A percentile compares a stretch with the other conserved stretches of the same genome.
These are phyloP conservation scores for Syzygium oleosum DNA, from an alignment of 345 rosid species.

Conservation along the genomic window DNA sequence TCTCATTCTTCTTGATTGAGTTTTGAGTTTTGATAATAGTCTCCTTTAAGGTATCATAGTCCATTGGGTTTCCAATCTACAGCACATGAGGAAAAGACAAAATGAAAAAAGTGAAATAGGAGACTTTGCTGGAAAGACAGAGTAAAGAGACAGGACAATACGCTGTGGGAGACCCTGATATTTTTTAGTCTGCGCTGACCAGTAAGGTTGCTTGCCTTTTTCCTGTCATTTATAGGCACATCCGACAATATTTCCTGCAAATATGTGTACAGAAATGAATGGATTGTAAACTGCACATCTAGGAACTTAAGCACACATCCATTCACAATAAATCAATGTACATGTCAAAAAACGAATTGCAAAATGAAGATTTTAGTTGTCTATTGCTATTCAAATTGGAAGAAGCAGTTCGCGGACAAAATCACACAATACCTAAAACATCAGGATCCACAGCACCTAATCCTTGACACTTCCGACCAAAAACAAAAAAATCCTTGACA, in stretches of 20 bases:
- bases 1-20: conserved; percentile 36
- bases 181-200: conserved; percentile 48
- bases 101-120: background rate
- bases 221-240: conserved; percentile 77
- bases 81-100: conserved; percentile 3
- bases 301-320: background rate
- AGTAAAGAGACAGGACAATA: conserved; percentile 14
- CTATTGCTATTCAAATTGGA: background rate
- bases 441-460: background rate
- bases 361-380: background rate
- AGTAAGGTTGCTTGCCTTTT: conserved; percentile 19
- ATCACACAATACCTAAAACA: background rate
- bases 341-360: background rate
- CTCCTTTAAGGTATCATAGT: conserved; percentile 64
- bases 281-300: background rate
- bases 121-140: background rate
- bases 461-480: background rate
- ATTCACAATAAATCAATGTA: background rate
- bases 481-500: background rate
- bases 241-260: conserved; percentile 87
- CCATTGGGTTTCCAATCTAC: conserved; percentile 88
- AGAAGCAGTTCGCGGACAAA: background rate
- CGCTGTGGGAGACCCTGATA: conserved; percentile 58
- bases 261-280: background rate
- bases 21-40: conserved; percentile 44